A percentile compares a stretch with the other conserved stretches of the same genome.
phyloP scores from a whole-genome alignment of 176 grass and related monocot genomes.

The Poa pratensis region DNA sequence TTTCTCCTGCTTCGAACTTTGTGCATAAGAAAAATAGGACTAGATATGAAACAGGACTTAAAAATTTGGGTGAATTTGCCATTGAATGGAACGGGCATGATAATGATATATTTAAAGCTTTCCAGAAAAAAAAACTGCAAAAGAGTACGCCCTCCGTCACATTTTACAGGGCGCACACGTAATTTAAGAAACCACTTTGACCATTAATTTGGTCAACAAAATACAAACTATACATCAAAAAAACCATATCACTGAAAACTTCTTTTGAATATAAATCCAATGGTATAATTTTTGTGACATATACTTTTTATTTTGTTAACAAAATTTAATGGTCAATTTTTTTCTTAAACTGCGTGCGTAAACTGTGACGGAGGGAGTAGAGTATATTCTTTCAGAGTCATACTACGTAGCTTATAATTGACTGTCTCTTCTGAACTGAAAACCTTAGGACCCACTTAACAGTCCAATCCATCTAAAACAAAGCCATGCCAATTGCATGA shows the following conservation, averaged over 20 bases:
- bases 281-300: too few species aligned
- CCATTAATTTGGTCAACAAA: too few species aligned
- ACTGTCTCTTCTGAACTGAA: constrained; percentile 10
- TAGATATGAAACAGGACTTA: neutral
- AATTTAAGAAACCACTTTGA: too few species aligned
- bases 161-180: too few species aligned
- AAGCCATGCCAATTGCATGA: neutral
- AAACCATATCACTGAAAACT: too few species aligned
- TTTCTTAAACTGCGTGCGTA: too few species aligned
- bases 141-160: neutral
- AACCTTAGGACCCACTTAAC: neutral
- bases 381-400: neutral
- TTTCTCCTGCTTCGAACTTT: neutral
- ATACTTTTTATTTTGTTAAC: too few species aligned
- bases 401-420: constrained; percentile 2
- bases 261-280: too few species aligned
- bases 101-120: neutral
- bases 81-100: neutral
- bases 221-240: too few species aligned
- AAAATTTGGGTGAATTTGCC: neutral
- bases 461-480: neutral
- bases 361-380: neutral
- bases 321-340: too few species aligned
- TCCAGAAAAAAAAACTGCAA: constrained; percentile 25
- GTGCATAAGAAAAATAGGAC: neutral